Evolutionary conservation across 495 filamentous ascomycete genomes (phyloP), one percentile per base, ranked within the genome.

Genomic region (Podospora anserina): DNA sequence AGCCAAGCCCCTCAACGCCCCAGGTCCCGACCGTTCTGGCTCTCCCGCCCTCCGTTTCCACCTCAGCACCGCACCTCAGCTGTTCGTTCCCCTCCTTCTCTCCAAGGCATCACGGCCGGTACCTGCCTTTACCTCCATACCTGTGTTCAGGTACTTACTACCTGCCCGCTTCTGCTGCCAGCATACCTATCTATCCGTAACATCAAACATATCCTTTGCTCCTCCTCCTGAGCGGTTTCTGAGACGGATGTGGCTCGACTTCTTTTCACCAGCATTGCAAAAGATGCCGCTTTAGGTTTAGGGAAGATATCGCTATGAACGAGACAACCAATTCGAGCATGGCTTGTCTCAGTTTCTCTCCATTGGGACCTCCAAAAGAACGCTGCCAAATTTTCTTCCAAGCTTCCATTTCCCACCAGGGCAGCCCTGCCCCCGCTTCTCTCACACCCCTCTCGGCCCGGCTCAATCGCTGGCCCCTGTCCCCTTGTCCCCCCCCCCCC

Each of bases 1-100:
- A 23, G 69, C 70, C 49, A 66, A 30, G 26, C 54, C 19, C 19
- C 15, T 56, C 54, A 5, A 18, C n/a, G 20, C 18, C 32, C 2
- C 59, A 23, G 26, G 63, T 16, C 20, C 63, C 34, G 19, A 28
- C 66, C 70, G 70, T 71, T 71, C 64, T 49, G 26, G 7, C 55
- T 18, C 34, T 32, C 30, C 7, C 4, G 30, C 30, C 7, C 30
- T 71, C 66, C 66, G 66, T 69, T 66, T 49, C 39, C 39, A 49
- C 39, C 39, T 49, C 39, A 32, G 30, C 30, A 23, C 23, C 23
- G 23, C 34, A 39, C 34, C 34, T 39, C 34, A 39, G 34, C 23
- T 23, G 23, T 23, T 13, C 13, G 39, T 49, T 49, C 39, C 39
- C 2, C 13, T 49, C 39, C 39, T 49, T 49, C 39, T 49, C 39